Evolutionary conservation across 1,139 yeast species (phyloP).

Genomic region (Candida labiduridarum): DNA sequence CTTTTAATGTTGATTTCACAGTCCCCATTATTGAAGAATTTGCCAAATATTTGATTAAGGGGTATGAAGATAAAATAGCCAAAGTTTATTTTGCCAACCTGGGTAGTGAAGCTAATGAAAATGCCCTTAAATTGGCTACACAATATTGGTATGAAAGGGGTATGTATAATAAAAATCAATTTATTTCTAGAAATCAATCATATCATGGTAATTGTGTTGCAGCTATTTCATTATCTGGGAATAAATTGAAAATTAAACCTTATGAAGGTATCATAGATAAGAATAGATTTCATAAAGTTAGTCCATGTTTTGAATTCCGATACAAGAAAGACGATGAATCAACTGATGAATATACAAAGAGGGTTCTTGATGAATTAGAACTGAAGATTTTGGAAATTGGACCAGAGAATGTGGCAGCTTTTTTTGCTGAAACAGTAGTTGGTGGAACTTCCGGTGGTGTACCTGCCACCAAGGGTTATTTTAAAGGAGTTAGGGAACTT

Average conservation of each 20-base stretch:
- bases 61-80: constrained; percentile 9
- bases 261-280: constrained; percentile 16
- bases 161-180: constrained; percentile 17
- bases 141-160: constrained; percentile 22
- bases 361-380: constrained; percentile 20
- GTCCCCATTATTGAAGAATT: constrained; percentile 14
- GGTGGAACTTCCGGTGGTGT: constrained; percentile 63
- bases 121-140: constrained; percentile 21
- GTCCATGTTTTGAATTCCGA: constrained; percentile 40
- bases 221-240: constrained; percentile 20
- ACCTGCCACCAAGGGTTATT: constrained; percentile 58
- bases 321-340: constrained; percentile 25
- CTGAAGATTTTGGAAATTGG: constrained; percentile 19
- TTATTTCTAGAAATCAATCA: constrained; percentile 20
- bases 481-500: constrained; percentile 54
- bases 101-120: constrained; percentile 23
- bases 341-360: constrained; percentile 14
- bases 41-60: constrained; percentile 12
- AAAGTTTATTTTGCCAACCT: constrained; percentile 17
- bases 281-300: constrained; percentile 18
- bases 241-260: constrained; percentile 16
- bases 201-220: constrained; percentile 25
- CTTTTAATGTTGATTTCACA: constrained; percentile 14
- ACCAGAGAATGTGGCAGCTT: constrained; percentile 49
- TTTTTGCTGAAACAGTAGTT: constrained; percentile 56